Base-by-base conservation (phyloP, 495 filamentous ascomycete species). In the Jackrogersella minutella region DNA sequence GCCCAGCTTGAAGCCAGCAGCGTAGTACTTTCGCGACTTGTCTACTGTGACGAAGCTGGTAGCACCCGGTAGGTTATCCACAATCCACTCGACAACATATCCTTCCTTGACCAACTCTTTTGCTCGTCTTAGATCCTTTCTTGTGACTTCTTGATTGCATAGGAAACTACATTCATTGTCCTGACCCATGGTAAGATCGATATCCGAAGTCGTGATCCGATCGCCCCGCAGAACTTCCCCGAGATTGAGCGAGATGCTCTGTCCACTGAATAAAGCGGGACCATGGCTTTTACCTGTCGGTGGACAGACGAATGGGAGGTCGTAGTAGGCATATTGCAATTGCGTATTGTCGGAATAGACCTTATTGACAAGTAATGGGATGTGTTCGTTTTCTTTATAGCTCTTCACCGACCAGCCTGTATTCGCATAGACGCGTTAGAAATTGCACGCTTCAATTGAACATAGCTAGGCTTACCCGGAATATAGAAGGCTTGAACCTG, bases 41-140 rank as follows among this genome's bases (percentile, higher is more conserved):
- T 97, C 93, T 11, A 92, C 89, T 0, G 92, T 96, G 41, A 97
- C 92, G 70, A 97, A 97, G 72, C 89, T 93, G 3, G 93, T 97
- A 37, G 93, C 93, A 6, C 93, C 93, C 8, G 93, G 93, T 22
- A 97, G 82, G 63, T 97, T 97, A 74, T 97, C 93, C 40, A 94
- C 92, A 69, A 97, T 97, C 93, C 93, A 97, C 75, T 97, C 93
- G 2, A 88, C 90, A 39, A 96, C 91, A 75, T 96, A 97, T 37
- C 92, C 92, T 54, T 93, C 86, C 61, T 83, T 85, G 41, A 97
- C 88, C 65, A 97, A 78, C 58, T 93, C 81, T 47, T 85, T 86
- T 5, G 90, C 91, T 73, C 87, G 84, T 72, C 88, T 86, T 55
- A 97, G 76, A 51, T 87, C 90, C 19, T 81, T 80, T 22, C 87